These are phyloP conservation scores for Mycena citricolor DNA, from an alignment of 1,284 basidiomycete genomes.

Conservation along the genomic window DNA sequence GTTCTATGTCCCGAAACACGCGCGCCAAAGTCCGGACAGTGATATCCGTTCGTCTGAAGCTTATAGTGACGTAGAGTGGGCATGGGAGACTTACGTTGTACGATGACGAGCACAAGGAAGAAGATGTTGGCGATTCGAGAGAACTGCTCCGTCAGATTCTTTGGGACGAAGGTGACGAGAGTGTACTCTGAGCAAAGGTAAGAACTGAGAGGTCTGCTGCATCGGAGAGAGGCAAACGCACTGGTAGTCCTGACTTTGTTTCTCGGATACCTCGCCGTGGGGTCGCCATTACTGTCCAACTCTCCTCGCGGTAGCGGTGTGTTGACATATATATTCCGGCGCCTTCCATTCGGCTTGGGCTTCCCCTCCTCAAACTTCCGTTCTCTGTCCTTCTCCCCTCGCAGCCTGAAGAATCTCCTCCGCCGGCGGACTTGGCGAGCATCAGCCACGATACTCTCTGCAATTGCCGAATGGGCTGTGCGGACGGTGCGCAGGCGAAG, in stretches of 20 bases:
- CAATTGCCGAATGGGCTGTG: conserved; percentile 86
- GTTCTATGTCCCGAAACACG: too few species aligned
- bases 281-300: conserved; percentile 74
- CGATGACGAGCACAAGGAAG: conserved; percentile 81
- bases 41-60: too few species aligned
- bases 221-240: conserved; percentile 43
- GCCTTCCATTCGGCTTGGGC: conserved; percentile 42
- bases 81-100: conserved; percentile 67
- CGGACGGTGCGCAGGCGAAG: conserved; percentile 83
- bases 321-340: conserved; percentile 85
- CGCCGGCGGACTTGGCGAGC: conserved; percentile 61
- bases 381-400: conserved; percentile 22
- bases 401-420: conserved; percentile 54
- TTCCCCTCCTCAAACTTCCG: neutral
- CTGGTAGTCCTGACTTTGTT: conserved; percentile 96
- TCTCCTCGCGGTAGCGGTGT: conserved; percentile 62
- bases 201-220: conserved; percentile 9
- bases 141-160: conserved; percentile 92
- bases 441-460: conserved; percentile 77
- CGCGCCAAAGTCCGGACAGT: too few species aligned
- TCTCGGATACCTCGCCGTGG: conserved; percentile 73
- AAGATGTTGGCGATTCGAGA: conserved; percentile 90
- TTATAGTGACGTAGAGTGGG: too few species aligned
- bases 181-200: conserved; percentile 74
- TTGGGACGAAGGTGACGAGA: conserved; percentile 88